These are phyloP conservation scores for Thielaviopsis punctulata DNA, from an alignment of 2,329 filamentous ascomycete genomes.

Conservation along the genomic window DNA sequence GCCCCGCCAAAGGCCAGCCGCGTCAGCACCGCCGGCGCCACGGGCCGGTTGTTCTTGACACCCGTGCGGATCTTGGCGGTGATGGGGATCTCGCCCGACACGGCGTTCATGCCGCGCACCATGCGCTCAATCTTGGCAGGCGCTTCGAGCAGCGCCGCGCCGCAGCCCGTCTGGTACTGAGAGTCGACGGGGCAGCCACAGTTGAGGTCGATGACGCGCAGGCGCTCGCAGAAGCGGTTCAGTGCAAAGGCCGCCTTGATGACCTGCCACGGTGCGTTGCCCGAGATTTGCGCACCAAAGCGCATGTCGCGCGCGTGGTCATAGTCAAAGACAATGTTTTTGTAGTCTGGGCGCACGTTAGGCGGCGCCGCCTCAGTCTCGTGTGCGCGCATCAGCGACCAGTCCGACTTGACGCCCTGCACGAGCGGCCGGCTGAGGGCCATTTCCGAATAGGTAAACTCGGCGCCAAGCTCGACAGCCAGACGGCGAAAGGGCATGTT, in stretches of 20 bases:
- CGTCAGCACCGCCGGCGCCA: slow-evolving; percentile 64
- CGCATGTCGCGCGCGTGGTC: slow-evolving; percentile 68
- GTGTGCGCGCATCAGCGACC: slow-evolving; percentile 88
- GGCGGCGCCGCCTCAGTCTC: slow-evolving; percentile 64
- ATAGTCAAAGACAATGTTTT: slow-evolving; percentile 49
- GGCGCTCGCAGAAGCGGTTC: slow-evolving; percentile 56
- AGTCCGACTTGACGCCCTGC: slow-evolving; percentile 80
- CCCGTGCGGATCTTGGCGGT: slow-evolving; percentile 92
- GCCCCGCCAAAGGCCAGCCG: slow-evolving; percentile 64
- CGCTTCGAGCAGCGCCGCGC: slow-evolving; percentile 80
- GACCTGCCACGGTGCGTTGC: slow-evolving; percentile 79
- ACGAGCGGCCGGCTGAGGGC: slow-evolving; percentile 79
- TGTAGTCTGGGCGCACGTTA: slow-evolving; percentile 35
- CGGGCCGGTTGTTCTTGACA: slow-evolving; percentile 62
- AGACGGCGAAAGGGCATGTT: slow-evolving; percentile 88
- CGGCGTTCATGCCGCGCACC: slow-evolving; percentile 84
- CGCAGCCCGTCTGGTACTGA: slow-evolving; percentile 72
- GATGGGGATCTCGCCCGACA: slow-evolving; percentile 79
- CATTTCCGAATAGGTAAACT: slow-evolving; percentile 97
- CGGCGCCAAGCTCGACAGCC: slow-evolving; percentile 74
- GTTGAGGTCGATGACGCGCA: slow-evolving; percentile 88
- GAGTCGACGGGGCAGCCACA: slow-evolving; percentile 95
- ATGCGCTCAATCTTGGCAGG: slow-evolving; percentile 85
- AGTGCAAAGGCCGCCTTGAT: slow-evolving; percentile 77
- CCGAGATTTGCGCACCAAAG: slow-evolving; percentile 85